Evolutionary conservation across 441 rosid species (phyloP).

Genomic region (Lepidium campestre): DNA sequence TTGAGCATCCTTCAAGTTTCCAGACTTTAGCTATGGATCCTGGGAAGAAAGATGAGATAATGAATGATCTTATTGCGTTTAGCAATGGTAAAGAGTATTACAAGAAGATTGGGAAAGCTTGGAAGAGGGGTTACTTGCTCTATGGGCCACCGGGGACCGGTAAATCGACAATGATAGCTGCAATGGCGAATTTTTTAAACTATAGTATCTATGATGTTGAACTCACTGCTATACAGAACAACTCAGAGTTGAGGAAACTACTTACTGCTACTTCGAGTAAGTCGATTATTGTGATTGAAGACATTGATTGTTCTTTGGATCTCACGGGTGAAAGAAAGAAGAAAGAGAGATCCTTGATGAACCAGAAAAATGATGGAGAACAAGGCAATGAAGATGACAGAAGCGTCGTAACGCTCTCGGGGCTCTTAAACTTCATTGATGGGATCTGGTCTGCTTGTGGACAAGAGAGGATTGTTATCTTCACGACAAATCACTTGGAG

Average conservation of each 20-base stretch:
- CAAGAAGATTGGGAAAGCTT: constrained; percentile 64
- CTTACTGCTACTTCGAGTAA: constrained; percentile 55
- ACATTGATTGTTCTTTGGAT: constrained; percentile 65
- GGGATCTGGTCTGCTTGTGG: constrained; percentile 82
- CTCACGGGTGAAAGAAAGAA: constrained; percentile 63
- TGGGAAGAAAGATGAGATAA: constrained; percentile 54
- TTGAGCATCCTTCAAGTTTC: constrained; percentile 75
- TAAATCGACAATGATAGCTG: constrained; percentile 75
- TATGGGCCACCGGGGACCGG: constrained; percentile 76
- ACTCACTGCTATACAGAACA: constrained; percentile 58
- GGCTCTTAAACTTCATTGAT: constrained; percentile 68
- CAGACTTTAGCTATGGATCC: constrained; percentile 57
- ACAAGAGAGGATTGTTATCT: constrained; percentile 60
- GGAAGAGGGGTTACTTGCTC: constrained; percentile 74
- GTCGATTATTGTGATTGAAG: constrained; percentile 67
- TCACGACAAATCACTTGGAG: constrained; percentile 55
- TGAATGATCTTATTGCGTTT: constrained; percentile 58
- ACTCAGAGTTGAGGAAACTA: constrained; percentile 54
- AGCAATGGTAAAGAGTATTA: constrained; percentile 58
- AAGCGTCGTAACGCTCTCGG: constrained; percentile 66
- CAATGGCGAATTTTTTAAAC: constrained; percentile 63
- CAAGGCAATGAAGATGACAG: constrained; percentile 35
- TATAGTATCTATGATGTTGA: constrained; percentile 70
- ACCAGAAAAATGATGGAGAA: constrained; percentile 28
- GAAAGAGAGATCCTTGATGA: constrained; percentile 15